Evolutionary conservation across 73 alveolate species (phyloP).

Genomic region (Stentor roeselii): DNA sequence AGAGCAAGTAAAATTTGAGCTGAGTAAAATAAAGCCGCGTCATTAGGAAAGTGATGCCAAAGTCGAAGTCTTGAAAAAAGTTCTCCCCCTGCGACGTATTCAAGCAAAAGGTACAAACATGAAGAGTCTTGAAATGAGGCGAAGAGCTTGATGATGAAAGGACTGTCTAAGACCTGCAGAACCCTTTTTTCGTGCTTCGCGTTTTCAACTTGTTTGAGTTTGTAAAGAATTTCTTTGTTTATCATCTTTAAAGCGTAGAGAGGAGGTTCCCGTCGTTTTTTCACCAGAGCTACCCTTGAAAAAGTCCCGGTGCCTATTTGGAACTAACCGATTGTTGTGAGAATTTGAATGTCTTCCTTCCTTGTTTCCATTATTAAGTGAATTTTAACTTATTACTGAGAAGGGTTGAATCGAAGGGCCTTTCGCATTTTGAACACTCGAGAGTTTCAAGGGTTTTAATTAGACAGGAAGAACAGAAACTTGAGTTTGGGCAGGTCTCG

Average conservation of each 20-base stretch:
- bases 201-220: conserved; percentile 18
- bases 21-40: conserved; percentile 83
- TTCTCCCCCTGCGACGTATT: conserved; percentile 88
- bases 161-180: neutral
- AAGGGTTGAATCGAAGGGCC: too few relatives aligned
- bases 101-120: conserved; percentile 80
- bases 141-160: conserved; percentile 19
- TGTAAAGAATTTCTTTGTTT: neutral
- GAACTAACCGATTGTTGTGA: conserved; percentile 13
- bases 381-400: too few relatives aligned
- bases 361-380: too few relatives aligned
- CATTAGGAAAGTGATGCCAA: conserved; percentile 88
- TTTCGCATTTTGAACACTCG: too few relatives aligned
- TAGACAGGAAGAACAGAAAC: too few relatives aligned
- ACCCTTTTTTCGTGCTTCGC: conserved; percentile 10
- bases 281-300: conserved; percentile 10
- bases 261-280: neutral
- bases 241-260: conserved; percentile 19
- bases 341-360: conserved; percentile 1
- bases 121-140: conserved; percentile 71
- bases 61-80: conserved; percentile 75
- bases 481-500: too few relatives aligned
- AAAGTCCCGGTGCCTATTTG: conserved; percentile 22
- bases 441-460: too few relatives aligned
- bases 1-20: conserved; percentile 72